Conservation (phyloP, 768 basidiomycete genomes). For the Suillus tomentosus region DNA sequence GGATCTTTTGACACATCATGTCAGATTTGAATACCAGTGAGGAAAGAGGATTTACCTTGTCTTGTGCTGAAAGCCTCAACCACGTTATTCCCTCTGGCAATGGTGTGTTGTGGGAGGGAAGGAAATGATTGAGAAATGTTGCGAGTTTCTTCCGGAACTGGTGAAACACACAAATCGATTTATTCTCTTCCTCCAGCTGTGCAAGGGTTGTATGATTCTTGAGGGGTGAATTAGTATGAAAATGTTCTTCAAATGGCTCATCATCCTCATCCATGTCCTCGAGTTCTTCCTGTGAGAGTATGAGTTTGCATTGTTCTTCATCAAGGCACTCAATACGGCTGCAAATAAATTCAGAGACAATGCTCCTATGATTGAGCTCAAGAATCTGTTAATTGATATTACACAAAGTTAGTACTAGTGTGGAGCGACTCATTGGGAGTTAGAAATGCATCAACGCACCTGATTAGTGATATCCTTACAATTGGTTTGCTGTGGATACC, state of each 20-base stretch:
- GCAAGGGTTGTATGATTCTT: neutral
- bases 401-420: neutral
- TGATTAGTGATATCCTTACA: neutral
- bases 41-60: neutral
- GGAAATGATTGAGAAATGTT: conserved; percentile 4
- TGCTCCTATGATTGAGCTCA: neutral
- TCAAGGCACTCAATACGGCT: neutral
- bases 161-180: conserved; percentile 5
- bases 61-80: neutral
- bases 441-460: neutral
- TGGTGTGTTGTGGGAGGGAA: conserved; percentile 8
- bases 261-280: neutral
- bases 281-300: neutral
- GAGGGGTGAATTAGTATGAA: neutral
- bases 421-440: neutral
- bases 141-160: conserved; percentile 10
- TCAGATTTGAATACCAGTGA: neutral
- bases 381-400: neutral
- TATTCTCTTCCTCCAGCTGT: conserved; percentile 7
- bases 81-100: neutral
- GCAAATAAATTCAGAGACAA: neutral
- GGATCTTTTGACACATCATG: neutral
- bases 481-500: neutral
- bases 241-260: neutral
- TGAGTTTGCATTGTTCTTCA: neutral